Evolutionary conservation across 106 monocot species (phyloP), one percentile per base, ranked within the genome.

Genomic region (Dactylorhiza incarnata): DNA sequence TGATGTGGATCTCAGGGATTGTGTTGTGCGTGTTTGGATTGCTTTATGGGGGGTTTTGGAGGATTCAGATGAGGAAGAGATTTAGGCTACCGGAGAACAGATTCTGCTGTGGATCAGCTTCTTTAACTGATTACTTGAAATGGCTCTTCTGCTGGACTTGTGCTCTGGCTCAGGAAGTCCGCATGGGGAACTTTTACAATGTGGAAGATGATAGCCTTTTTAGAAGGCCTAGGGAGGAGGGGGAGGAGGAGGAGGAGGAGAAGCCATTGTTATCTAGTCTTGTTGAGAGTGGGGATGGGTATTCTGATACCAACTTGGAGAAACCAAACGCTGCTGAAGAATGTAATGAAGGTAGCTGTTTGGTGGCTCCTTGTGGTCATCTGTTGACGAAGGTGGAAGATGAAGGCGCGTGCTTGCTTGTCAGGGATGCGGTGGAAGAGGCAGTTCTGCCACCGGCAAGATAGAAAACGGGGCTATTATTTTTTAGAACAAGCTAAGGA

Each of bases 121-220:
- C 81, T 7, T 54, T 84, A 6, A 84, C 81, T 9, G 87, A 87
- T 50, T 87, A 81, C 54, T 76, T 76, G 22, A 75, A 73, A 62
- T 87, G 87, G 87, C 55, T 87, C 5, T 87, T 68, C 61, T 87
- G 87, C 61, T 87, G 87, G 54, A 51, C 73, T 2, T 87, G 87
- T 47, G 81, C 87, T 74, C 72, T 87, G 15, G 84, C 87, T 70
- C 87, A 87, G 75, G 87, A 87, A 69, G 79, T 84, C 24, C 74
- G 87, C 37, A 87, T 84, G 4, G 84, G 48, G 16, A 77, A 81
- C 26, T 75, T 76, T 72, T 87, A 87, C 26, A 78, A 83, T 8
- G 68, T 86, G 6, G 79, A 46, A 10, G 84, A 84, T 16, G 78
- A 78, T 46, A 79, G 72, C n/a, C 67, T 80, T 7, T 78, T 63